Percentiles rank a stretch among this genome's conserved stretches.
These are phyloP conservation scores for Phialophora chinensis DNA, from an alignment of 2,329 filamentous ascomycete species.

Conservation along the genomic window DNA sequence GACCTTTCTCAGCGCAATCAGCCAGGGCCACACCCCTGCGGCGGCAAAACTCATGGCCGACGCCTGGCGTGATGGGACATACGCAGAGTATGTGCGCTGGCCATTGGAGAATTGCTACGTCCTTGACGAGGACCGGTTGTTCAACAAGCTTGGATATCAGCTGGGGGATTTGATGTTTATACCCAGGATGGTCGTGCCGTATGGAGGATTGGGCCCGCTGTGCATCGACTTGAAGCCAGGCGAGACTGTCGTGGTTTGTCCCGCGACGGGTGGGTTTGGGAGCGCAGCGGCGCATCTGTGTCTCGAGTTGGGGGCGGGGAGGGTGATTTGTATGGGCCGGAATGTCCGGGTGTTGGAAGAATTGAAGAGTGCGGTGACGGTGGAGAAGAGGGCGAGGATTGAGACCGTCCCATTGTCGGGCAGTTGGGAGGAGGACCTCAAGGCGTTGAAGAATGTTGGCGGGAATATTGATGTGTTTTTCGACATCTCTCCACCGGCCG, in stretches of 20 bases:
- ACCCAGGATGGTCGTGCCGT: conserved; percentile 47
- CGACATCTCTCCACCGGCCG: conserved; percentile 55
- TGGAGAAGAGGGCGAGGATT: conserved; percentile 39
- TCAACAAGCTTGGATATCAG: conserved; percentile 47
- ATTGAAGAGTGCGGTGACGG: conserved; percentile 12
- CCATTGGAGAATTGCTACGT: conserved; percentile 48
- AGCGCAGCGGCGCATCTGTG: conserved; percentile 56
- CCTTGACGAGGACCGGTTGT: conserved; percentile 44
- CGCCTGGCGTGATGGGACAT: conserved; percentile 49
- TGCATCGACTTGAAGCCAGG: conserved; percentile 50
- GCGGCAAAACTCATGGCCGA: conserved; percentile 45
- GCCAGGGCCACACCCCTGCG: conserved; percentile 42
- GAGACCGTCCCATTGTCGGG: conserved; percentile 51
- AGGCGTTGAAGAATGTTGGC: conserved; percentile 43
- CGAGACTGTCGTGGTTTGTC: conserved; percentile 56
- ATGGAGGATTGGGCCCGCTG: conserved; percentile 49
- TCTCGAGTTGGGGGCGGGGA: conserved; percentile 54
- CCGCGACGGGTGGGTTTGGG: conserved; percentile 57
- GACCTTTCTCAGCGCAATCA: conserved; percentile 30
- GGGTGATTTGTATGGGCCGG: conserved; percentile 59
- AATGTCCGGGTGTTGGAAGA: conserved; percentile 40
- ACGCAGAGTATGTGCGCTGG: conserved; percentile 45
- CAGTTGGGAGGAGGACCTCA: conserved; percentile 47
- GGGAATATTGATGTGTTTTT: conserved; percentile 53
- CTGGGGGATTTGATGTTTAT: conserved; percentile 49